Evolutionary conservation across 305 asterid species (phyloP).

Genomic region (Withania somnifera): DNA sequence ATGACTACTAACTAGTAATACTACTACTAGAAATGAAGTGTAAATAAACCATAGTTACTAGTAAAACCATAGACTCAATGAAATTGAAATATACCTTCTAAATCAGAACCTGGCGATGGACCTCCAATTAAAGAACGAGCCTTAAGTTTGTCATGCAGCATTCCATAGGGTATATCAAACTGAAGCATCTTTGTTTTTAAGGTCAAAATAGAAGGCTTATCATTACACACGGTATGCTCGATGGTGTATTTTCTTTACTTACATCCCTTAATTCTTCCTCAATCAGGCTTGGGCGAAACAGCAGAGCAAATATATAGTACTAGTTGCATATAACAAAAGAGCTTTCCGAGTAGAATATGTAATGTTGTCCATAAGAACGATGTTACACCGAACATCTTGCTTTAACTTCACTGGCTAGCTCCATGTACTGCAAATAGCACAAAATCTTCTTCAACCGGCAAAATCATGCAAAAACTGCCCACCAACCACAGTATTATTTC

Average conservation of each 20-base stretch:
- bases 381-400: background rate
- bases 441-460: slow-evolving; percentile 27
- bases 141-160: too few relatives aligned
- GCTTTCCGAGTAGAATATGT: background rate
- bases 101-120: background rate
- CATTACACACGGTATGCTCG: too few relatives aligned
- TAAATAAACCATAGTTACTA: background rate
- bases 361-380: background rate
- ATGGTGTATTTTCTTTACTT: background rate
- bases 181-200: too few relatives aligned
- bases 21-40: too few relatives aligned
- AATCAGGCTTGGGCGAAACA: background rate
- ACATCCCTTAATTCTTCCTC: background rate
- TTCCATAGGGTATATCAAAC: too few relatives aligned
- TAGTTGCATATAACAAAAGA: background rate
- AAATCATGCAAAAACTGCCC: slow-evolving; percentile 48
- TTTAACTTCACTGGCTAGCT: background rate
- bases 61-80: background rate
- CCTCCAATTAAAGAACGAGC: background rate
- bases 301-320: background rate
- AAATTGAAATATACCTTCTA: background rate
- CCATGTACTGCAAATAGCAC: background rate
- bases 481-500: slow-evolving; percentile 33
- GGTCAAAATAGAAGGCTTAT: too few relatives aligned
- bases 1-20: too few relatives aligned